A percentile compares a stretch with the other conserved stretches of the same genome.
These are phyloP conservation scores for Platanthera zijinensis DNA, from an alignment of 106 monocot genomes.

Conservation along the genomic window DNA sequence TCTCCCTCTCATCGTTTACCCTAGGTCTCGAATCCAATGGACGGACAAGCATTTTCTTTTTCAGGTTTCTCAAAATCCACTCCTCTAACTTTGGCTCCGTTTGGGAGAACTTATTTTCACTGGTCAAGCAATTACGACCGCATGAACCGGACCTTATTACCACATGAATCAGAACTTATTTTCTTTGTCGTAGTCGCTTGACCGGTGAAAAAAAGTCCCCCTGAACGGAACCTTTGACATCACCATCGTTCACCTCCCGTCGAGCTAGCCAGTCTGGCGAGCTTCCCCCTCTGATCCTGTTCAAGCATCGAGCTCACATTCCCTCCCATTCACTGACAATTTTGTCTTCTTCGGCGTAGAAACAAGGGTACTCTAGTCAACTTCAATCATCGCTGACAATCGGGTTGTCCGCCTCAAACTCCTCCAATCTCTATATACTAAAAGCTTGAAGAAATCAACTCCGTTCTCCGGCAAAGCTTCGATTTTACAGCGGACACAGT, in stretches of 20 bases:
- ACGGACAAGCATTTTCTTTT: slow-evolving; percentile 27
- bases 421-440: slow-evolving; percentile 74
- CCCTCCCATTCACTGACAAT: slow-evolving; percentile 43
- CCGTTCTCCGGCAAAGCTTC: slow-evolving; percentile 62
- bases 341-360: slow-evolving; percentile 30
- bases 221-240: slow-evolving; percentile 14
- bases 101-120: no score
- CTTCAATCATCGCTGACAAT: slow-evolving; percentile 12
- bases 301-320: slow-evolving; percentile 16
- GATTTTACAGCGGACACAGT: slow-evolving; percentile 55
- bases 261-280: slow-evolving; percentile 42
- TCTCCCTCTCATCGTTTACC: neutral
- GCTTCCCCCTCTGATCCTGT: slow-evolving; percentile 19
- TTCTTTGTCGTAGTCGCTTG: no score
- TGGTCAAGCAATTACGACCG: no score
- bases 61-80: slow-evolving; percentile 42
- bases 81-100: slow-evolving; percentile 10
- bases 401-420: slow-evolving; percentile 44
- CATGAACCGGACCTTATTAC: no score
- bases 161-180: no score
- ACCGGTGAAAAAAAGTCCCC: no score
- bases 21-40: neutral
- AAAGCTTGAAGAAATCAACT: slow-evolving; percentile 4
- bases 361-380: slow-evolving; percentile 25
- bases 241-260: slow-evolving; percentile 53